These are phyloP conservation scores for Ustilago shanxiensis DNA, from an alignment of 1,284 basidiomycete genomes.

Conservation along the genomic window DNA sequence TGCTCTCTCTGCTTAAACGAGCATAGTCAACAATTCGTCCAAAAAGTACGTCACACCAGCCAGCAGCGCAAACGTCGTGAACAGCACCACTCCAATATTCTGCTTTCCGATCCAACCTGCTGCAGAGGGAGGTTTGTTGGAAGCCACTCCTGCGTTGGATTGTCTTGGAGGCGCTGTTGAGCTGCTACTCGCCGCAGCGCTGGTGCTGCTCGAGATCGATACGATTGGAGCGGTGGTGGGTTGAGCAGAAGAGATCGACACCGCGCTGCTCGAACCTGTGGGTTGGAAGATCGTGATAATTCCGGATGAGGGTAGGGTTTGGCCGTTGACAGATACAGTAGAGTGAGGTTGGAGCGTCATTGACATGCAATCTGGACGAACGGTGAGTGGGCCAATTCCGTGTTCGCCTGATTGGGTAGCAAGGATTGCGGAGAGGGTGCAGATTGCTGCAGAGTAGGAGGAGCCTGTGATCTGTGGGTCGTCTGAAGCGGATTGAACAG, in stretches of 20 bases:
- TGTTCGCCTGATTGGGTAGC: constrained; percentile 20
- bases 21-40: constrained; percentile 38
- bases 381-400: constrained; percentile 38
- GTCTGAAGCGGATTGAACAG: constrained; percentile 29
- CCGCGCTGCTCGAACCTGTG: neutral
- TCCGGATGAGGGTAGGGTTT: constrained; percentile 34
- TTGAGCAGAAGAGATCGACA: constrained; percentile 2
- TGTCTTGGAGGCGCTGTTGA: constrained; percentile 16
- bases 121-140: constrained; percentile 10
- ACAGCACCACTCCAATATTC: constrained; percentile 38
- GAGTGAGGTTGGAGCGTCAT: constrained; percentile 21
- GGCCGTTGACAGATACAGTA: constrained; percentile 24
- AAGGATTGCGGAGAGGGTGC: constrained; percentile 26
- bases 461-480: constrained; percentile 28
- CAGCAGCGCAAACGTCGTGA: constrained; percentile 36
- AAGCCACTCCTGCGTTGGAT: constrained; percentile 17
- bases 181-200: neutral
- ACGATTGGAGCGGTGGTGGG: constrained; percentile 7
- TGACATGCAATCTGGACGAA: constrained; percentile 20
- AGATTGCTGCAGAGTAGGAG: constrained; percentile 18
- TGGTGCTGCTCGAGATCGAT: neutral
- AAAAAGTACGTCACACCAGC: constrained; percentile 47
- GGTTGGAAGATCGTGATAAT: constrained; percentile 36
- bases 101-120: constrained; percentile 30
- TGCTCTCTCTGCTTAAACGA: constrained; percentile 25